phyloP scores from a whole-genome alignment of 345 rosid genomes.

The Citrus medica region DNA sequence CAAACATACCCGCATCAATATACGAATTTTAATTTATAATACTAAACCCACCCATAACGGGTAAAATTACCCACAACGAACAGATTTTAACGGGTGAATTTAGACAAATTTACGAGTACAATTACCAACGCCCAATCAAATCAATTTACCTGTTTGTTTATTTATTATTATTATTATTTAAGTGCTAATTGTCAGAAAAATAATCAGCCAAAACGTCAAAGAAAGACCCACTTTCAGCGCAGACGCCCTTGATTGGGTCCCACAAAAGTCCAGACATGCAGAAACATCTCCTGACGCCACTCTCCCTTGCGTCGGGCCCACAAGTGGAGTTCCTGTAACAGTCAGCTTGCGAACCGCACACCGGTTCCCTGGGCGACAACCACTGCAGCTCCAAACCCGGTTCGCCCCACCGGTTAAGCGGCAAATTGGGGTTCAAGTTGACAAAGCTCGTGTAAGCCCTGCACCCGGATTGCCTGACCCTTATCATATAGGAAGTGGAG shows the following conservation, averaged over 20 bases:
- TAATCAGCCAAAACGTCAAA: not conserved
- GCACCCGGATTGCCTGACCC: constrained; percentile 35
- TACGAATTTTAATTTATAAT: too few species aligned
- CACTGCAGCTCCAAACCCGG: constrained; percentile 49
- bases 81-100: too few species aligned
- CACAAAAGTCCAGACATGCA: constrained; percentile 26
- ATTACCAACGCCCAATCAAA: too few species aligned
- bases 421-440: constrained; percentile 24
- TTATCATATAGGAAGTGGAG: constrained; percentile 32
- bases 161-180: too few species aligned
- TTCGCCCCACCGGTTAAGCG: constrained; percentile 35
- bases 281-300: constrained; percentile 34
- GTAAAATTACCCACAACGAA: too few species aligned
- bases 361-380: constrained; percentile 35
- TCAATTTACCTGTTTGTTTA: too few species aligned
- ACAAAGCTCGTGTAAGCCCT: constrained; percentile 47
- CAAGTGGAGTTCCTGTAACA: constrained; percentile 43
- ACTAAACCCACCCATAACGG: too few species aligned
- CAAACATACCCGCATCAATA: too few species aligned
- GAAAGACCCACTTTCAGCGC: constrained; percentile 20
- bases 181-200: not conserved
- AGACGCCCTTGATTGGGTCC: constrained; percentile 35
- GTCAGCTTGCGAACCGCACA: constrained; percentile 34
- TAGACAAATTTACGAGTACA: too few species aligned
- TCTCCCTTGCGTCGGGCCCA: constrained; percentile 9